These are phyloP conservation scores for Melanopsichium pennsylvanicum DNA, from an alignment of 1,284 basidiomycete genomes.

Conservation along the genomic window DNA sequence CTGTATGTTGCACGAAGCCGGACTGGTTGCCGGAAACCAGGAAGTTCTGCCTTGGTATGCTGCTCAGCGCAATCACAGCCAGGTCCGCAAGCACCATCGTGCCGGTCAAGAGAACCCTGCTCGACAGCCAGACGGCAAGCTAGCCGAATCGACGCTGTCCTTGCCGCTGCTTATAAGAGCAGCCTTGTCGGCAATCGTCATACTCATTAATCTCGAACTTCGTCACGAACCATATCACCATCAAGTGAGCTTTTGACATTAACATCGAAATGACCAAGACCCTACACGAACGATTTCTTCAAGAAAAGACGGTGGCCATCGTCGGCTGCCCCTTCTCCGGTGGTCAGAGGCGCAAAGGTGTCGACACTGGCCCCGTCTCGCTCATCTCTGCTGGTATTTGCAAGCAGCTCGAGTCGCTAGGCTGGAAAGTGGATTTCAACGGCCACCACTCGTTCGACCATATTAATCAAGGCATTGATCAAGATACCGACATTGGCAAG, in stretches of 20 bases:
- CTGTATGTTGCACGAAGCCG: constrained; percentile 6
- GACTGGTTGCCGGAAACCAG: constrained; percentile 28
- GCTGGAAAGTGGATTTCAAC: constrained; percentile 88
- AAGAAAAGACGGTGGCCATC: constrained; percentile 54
- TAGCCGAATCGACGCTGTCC: constrained; percentile 14
- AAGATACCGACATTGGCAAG: constrained; percentile 52
- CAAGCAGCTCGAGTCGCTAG: constrained; percentile 70
- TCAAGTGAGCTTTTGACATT: neutral
- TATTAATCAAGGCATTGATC: constrained; percentile 68
- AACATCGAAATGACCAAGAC: constrained; percentile 26
- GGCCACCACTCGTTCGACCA: constrained; percentile 88
- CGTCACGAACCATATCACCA: neutral
- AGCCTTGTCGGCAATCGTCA: neutral
- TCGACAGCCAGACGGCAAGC: neutral
- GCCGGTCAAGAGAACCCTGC: neutral
- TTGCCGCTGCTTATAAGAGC: constrained; percentile 4
- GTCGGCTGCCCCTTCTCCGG: constrained; percentile 63
- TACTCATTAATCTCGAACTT: neutral
- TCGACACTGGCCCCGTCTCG: constrained; percentile 60
- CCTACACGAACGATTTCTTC: constrained; percentile 43
- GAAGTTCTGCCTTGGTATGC: constrained; percentile 1
- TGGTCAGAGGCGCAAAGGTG: constrained; percentile 60
- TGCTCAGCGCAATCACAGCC: too few relatives aligned
- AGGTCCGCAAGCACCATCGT: too few relatives aligned
- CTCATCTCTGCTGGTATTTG: constrained; percentile 57